phyloP scores from a whole-genome alignment of 495 filamentous ascomycete species.

The Aspergillus nidulans region DNA sequence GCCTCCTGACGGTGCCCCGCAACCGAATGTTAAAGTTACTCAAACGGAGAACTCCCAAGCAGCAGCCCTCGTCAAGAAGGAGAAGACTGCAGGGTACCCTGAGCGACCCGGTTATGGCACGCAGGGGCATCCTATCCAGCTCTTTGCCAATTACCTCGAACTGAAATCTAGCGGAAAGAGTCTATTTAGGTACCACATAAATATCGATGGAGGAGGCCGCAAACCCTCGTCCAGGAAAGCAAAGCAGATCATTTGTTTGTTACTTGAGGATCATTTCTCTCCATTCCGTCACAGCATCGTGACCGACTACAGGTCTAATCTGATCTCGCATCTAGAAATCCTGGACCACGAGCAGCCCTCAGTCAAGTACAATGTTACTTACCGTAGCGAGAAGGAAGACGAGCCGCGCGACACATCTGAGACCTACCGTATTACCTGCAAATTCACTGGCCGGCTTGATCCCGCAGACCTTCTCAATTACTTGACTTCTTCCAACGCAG shows the following conservation, averaged over 20 bases:
- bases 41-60: slow-evolving; percentile 29
- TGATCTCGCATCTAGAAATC: slow-evolving; percentile 41
- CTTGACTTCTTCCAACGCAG: slow-evolving; percentile 44
- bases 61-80: slow-evolving; percentile 22
- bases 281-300: slow-evolving; percentile 35
- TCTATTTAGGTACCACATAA: slow-evolving; percentile 36
- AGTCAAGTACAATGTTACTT: slow-evolving; percentile 31
- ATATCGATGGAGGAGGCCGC: slow-evolving; percentile 21
- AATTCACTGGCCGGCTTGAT: slow-evolving; percentile 39
- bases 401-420: slow-evolving; percentile 37
- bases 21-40: slow-evolving; percentile 21
- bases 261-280: slow-evolving; percentile 41
- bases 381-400: slow-evolving; percentile 36
- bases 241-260: slow-evolving; percentile 45
- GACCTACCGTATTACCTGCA: slow-evolving; percentile 42
- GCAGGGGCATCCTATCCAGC: slow-evolving; percentile 40
- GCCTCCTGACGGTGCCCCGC: slow-evolving; percentile 16
- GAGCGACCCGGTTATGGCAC: slow-evolving; percentile 59
- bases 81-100: slow-evolving; percentile 15
- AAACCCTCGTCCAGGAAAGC: slow-evolving; percentile 50
- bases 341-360: slow-evolving; percentile 11
- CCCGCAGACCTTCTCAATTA: slow-evolving; percentile 50
- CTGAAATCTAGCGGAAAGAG: slow-evolving; percentile 36
- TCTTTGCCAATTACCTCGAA: slow-evolving; percentile 65
- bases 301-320: slow-evolving; percentile 54